Percentiles rank a stretch among this genome's conserved stretches.
These are phyloP conservation scores for Fusarium continuum DNA, from an alignment of 2,329 filamentous ascomycete species.

Conservation along the genomic window DNA sequence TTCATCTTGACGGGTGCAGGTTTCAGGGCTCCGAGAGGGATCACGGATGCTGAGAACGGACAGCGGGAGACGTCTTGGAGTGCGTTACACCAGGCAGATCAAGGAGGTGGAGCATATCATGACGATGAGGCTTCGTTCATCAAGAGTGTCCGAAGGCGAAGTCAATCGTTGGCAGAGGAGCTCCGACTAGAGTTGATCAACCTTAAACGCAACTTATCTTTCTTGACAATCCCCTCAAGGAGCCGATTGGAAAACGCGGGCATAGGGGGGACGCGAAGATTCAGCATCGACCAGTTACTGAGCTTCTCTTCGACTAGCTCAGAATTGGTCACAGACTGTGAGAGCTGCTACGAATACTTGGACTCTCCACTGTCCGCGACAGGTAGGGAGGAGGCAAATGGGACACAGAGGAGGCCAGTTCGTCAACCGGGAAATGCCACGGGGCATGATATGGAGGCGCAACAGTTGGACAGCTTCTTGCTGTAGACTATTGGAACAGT, in stretches of 20 bases:
- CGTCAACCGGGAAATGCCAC: constrained; percentile 4
- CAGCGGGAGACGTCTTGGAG: constrained; percentile 33
- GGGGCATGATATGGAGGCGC: constrained; percentile 25
- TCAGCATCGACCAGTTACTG: constrained; percentile 35
- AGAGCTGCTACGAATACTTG: constrained; percentile 31
- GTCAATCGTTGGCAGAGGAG: constrained; percentile 39
- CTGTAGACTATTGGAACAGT: neutral
- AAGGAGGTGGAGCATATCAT: constrained; percentile 19
- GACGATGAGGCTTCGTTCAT: constrained; percentile 38
- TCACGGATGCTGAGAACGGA: constrained; percentile 28
- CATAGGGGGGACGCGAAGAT: constrained; percentile 3
- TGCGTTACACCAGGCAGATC: constrained; percentile 17
- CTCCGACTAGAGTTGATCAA: constrained; percentile 38
- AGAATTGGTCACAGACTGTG: constrained; percentile 24
- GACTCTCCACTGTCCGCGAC: constrained; percentile 37
- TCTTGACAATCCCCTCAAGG: constrained; percentile 12
- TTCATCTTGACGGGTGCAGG: constrained; percentile 45
- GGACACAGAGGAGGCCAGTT: constrained; percentile 26
- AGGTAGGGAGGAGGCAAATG: constrained; percentile 30
- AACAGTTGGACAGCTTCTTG: constrained; percentile 15
- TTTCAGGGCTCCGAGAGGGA: constrained; percentile 23
- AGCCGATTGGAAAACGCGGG: neutral
- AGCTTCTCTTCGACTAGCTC: constrained; percentile 21
- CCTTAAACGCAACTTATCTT: constrained; percentile 33
- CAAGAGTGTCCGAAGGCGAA: constrained; percentile 40